Evolutionary conservation across 1,284 basidiomycete genomes (phyloP).

Genomic region (Cryptococcus sp.): DNA sequence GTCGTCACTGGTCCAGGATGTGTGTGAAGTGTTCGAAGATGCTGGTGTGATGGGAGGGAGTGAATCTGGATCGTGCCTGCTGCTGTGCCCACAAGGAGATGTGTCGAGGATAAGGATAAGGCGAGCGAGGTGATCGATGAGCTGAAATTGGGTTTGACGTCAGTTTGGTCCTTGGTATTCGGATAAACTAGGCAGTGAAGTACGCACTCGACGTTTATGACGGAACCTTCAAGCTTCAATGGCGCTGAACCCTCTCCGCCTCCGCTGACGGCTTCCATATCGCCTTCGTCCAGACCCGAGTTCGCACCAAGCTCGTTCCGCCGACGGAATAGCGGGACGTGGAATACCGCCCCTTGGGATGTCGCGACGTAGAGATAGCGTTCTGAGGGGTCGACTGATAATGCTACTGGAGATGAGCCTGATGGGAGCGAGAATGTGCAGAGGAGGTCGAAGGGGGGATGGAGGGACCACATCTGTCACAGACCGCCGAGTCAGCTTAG

Average conservation of each 20-base stretch:
- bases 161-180: neutral
- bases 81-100: slow-evolving; percentile 73
- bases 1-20: slow-evolving; percentile 72
- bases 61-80: slow-evolving; percentile 77
- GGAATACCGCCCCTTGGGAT: slow-evolving; percentile 69
- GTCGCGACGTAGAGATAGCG: slow-evolving; percentile 84
- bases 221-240: slow-evolving; percentile 60
- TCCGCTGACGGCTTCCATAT: slow-evolving; percentile 72
- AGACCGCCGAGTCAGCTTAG: slow-evolving; percentile 11
- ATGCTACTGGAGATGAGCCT: slow-evolving; percentile 51
- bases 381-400: slow-evolving; percentile 81
- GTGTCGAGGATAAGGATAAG: slow-evolving; percentile 71
- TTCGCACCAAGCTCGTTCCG: slow-evolving; percentile 49
- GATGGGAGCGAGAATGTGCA: slow-evolving; percentile 85
- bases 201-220: slow-evolving; percentile 32
- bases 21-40: slow-evolving; percentile 72
- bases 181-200: too few relatives aligned
- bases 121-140: slow-evolving; percentile 67
- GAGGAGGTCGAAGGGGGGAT: slow-evolving; percentile 69
- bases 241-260: slow-evolving; percentile 66
- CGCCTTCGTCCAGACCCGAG: slow-evolving; percentile 53
- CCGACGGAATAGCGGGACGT: slow-evolving; percentile 76
- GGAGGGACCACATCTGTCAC: slow-evolving; percentile 73
- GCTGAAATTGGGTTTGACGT: slow-evolving; percentile 52
- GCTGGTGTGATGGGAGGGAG: slow-evolving; percentile 86